Base-by-base conservation (phyloP, 371 early-diverging fungal species). In the Mucor racemosus region DNA sequence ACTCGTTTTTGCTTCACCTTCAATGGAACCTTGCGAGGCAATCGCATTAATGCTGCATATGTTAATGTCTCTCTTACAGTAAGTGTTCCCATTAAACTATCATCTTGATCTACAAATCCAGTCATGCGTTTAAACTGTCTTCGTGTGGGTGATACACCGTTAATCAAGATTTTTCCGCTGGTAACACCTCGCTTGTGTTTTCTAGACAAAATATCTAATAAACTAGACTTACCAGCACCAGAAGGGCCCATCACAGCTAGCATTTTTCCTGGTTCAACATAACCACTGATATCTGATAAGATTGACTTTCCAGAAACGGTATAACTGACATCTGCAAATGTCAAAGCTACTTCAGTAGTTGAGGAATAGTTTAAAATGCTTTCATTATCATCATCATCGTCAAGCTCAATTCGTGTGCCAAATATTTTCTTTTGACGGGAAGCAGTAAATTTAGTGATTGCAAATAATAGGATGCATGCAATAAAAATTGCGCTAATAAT, bases 81-180 rank as follows among this genome's bases (percentile, higher is more conserved):
- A 59, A 96, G 76, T 0, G 94, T 94, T 0, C 89, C 83, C 85
- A 94, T 90, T 34, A 95, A 77, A 3, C 90, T 84, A 72, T 97
- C 97, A 63, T 97, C 96, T 72, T 97, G 98, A 72, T 95, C 94
- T 0, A 97, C 96, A 78, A 88, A 96, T n/a, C 96, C 94, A 3
- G 84, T 86, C 55, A 90, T 79, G 35, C 82, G 87, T 56, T 88
- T 88, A 68, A 81, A 89, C 39, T 84, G 84, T 8, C 65, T 73
- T 38, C 80, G 73, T 4, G 79, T 84, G 17, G 90, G 87, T 5
- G 82, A 79, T 42, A 73, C 67, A 4, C 94, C 94, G 68, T 99
- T 98, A 17, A 97, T 85, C 31, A 90, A 81, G 6, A 98, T 91
- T n/a, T 90, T 84, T 0, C 99, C 99, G n/a, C 80, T 78, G 13